Base-by-base conservation (phyloP, 331 rosid species). In the Rosa hybrid region DNA sequence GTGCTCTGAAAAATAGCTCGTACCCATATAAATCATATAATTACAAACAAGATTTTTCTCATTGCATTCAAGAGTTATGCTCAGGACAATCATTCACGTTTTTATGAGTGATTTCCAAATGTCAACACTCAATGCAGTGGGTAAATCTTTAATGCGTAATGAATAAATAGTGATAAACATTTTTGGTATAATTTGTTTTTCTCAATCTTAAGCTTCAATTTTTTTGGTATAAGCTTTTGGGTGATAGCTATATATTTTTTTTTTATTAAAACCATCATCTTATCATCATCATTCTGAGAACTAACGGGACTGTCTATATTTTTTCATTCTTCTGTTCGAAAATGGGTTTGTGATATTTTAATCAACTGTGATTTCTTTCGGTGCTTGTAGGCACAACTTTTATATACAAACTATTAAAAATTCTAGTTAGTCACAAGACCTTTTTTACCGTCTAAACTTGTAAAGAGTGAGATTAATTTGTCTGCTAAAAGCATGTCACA, bases 401-500 rank as follows among this genome's bases (percentile, higher is more conserved):
- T 8, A 56, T 56, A 20, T 2, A n/a, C 63, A 8, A 20, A 56
- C 11, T 54, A 56, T 20, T 20, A 8, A 8, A 56, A 7, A 56
- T 20, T 18, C 1, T 12, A 20, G 63, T 56, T 23, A 63, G n/a
- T 64, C 45, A 64, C 70, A 64, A 21, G 5, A 2, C 69, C 20
- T 27, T 30, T 16, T 27, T 30, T 16, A 6, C 46, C 13, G 21
- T 16, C 1, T 9, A 59, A 59, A 59, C 4, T 13, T 59, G 3
- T 21, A 8, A 38, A 34, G 46, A 3, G 23, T 65, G 34, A 12
- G 44, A 64, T 0, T 30, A 67, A 17, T 67, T 0, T 67, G 71
- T 67, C 71, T 17, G 8, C 48, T 67, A 67, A 67, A 67, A 67
- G 71, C 71, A 67, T 39, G 46, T 67, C 71, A 17, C 11, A 38